A percentile compares a stretch with the other conserved stretches of the same genome.
Evolutionary conservation across 805 yeast genomes (phyloP).

Genomic region (Scheffersomyces stipitis): DNA sequence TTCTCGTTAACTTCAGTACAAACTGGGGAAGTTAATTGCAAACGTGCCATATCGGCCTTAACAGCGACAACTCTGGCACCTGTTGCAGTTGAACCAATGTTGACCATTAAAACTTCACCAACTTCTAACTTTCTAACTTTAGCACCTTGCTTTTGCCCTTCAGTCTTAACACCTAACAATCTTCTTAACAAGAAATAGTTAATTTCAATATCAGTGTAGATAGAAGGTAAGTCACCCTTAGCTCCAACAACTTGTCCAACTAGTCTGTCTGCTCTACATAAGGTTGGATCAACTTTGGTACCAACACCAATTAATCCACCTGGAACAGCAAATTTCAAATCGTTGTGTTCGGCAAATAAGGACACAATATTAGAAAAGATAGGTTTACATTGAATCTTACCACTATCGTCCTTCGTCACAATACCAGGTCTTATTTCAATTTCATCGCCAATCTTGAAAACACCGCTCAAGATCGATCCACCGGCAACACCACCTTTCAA

Average conservation of each 20-base stretch:
- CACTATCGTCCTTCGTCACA: slow-evolving; percentile 88
- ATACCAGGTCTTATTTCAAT: slow-evolving; percentile 99
- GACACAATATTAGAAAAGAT: slow-evolving; percentile 93
- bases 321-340: slow-evolving; percentile 97
- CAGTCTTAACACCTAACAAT: slow-evolving; percentile 96
- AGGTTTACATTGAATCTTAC: slow-evolving; percentile 91
- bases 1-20: slow-evolving; percentile 98
- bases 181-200: slow-evolving; percentile 96
- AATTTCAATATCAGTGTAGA: slow-evolving; percentile 95
- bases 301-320: slow-evolving; percentile 99
- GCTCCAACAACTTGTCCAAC: slow-evolving; percentile 99
- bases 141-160: slow-evolving; percentile 90
- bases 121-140: slow-evolving; percentile 92
- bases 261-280: slow-evolving; percentile 98
- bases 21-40: slow-evolving; percentile 95
- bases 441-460: slow-evolving; percentile 94
- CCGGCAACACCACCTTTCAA: slow-evolving; percentile 99
- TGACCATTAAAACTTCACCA: slow-evolving; percentile 97
- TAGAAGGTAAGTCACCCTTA: slow-evolving; percentile 91
- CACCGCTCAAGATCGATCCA: slow-evolving; percentile 97
- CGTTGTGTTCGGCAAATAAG: slow-evolving; percentile 95
- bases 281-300: slow-evolving; percentile 96
- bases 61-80: slow-evolving; percentile 99
- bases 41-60: slow-evolving; percentile 98
- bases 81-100: slow-evolving; percentile 98